Percentiles rank a stretch among this genome's conserved stretches.
Evolutionary conservation across 176 grass and related monocot genomes (phyloP).

Genomic region (Calamus simplicifolius): DNA sequence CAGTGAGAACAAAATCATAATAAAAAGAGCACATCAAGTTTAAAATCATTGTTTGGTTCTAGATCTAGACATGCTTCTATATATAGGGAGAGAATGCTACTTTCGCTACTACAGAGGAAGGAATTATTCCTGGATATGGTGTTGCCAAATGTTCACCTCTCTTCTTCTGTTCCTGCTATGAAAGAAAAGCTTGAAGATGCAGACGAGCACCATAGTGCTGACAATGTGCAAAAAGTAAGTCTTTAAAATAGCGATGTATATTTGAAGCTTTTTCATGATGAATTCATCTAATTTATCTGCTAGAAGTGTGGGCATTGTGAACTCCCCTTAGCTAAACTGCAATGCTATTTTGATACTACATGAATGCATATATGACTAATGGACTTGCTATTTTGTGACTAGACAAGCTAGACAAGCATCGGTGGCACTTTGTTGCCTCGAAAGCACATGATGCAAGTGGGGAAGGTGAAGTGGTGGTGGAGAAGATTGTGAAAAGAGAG

Average conservation of each 20-base stretch:
- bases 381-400: too few relatives aligned
- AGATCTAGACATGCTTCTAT: too few relatives aligned
- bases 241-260: too few relatives aligned
- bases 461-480: constrained; percentile 49
- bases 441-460: constrained; percentile 60
- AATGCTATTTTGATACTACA: too few relatives aligned
- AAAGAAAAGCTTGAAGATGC: constrained; percentile 7
- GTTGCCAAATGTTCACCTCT: constrained; percentile 11
- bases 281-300: too few relatives aligned
- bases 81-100: neutral
- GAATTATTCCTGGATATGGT: constrained; percentile 1
- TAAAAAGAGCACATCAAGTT: too few relatives aligned
- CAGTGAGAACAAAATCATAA: too few relatives aligned
- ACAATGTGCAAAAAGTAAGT: constrained; percentile 1
- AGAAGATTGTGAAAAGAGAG: constrained; percentile 41
- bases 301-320: too few relatives aligned
- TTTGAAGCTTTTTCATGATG: too few relatives aligned
- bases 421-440: constrained; percentile 28
- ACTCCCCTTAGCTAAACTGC: too few relatives aligned
- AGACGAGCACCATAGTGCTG: constrained; percentile 1
- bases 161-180: neutral
- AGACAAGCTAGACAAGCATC: constrained; percentile 39
- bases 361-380: too few relatives aligned
- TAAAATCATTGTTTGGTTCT: too few relatives aligned
- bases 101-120: constrained; percentile 2